Evolutionary conservation across 2,329 filamentous ascomycete genomes (phyloP).

Genomic region (Rhinocladiella mackenziei): DNA sequence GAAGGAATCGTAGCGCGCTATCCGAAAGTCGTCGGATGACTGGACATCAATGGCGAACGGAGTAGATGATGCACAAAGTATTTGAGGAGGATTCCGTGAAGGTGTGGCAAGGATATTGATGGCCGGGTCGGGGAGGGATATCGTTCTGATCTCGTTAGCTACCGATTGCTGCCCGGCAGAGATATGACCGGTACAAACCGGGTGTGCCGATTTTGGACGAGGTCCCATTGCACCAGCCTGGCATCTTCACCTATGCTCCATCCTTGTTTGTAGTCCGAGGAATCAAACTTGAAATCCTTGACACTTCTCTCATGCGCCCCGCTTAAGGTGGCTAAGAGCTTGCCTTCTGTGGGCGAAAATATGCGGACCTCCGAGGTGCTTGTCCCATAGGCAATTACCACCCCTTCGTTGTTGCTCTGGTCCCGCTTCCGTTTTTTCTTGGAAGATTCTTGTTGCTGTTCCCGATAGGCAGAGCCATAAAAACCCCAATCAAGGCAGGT

Average conservation of each 20-base stretch:
- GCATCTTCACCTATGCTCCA: constrained; percentile 54
- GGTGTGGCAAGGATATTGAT: constrained; percentile 42
- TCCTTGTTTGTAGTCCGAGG: constrained; percentile 47
- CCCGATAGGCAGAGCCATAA: constrained; percentile 32
- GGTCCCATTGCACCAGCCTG: constrained; percentile 52
- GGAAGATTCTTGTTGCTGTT: constrained; percentile 34
- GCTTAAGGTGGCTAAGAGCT: constrained; percentile 43
- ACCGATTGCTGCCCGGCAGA: not conserved
- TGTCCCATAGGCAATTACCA: constrained; percentile 49
- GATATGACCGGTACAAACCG: constrained; percentile 36
- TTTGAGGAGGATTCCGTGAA: constrained; percentile 39
- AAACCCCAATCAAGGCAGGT: constrained; percentile 52
- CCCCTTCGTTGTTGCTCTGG: constrained; percentile 38
- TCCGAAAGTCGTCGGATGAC: constrained; percentile 36
- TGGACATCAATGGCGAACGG: constrained; percentile 45
- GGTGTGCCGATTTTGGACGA: constrained; percentile 41
- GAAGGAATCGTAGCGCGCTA: constrained; percentile 47
- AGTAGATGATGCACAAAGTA: constrained; percentile 50
- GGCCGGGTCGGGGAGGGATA: constrained; percentile 42
- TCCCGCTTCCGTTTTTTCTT: constrained; percentile 52
- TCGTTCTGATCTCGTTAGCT: constrained; percentile 35
- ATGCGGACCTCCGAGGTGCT: constrained; percentile 48
- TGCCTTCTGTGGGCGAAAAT: constrained; percentile 48
- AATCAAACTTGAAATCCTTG: constrained; percentile 50
- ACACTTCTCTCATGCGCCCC: constrained; percentile 48